phyloP scores from a whole-genome alignment of 1,284 basidiomycete species.

The Cutaneotrichosporon mucoides region DNA sequence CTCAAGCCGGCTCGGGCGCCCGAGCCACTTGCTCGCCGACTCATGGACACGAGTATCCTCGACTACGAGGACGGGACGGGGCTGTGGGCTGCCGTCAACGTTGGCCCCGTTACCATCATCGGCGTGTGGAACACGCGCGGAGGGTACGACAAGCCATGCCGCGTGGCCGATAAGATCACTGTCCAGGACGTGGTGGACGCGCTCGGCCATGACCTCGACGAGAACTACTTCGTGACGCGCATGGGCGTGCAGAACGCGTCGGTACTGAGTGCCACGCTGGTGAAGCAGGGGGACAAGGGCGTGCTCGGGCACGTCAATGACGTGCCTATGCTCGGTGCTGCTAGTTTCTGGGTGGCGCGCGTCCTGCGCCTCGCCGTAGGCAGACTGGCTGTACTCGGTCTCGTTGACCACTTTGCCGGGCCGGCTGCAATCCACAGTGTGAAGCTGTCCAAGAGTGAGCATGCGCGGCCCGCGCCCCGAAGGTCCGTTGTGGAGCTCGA shows the following conservation, averaged over 20 bases:
- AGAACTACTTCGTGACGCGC: neutral
- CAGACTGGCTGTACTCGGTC: slow-evolving; percentile 24
- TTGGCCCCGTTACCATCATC: neutral
- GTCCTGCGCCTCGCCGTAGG: neutral
- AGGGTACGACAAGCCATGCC: neutral
- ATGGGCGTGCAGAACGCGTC: neutral
- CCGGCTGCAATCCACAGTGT: slow-evolving; percentile 17
- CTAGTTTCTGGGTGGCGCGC: slow-evolving; percentile 1
- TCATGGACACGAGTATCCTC: slow-evolving; percentile 3
- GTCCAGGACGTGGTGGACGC: slow-evolving; percentile 7
- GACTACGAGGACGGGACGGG: slow-evolving; percentile 10
- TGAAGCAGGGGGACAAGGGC: neutral
- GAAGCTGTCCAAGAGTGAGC: neutral
- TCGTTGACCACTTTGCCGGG: slow-evolving; percentile 27
- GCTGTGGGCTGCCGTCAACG: slow-evolving; percentile 4
- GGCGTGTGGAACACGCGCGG: slow-evolving; percentile 9
- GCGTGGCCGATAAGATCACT: slow-evolving; percentile 4
- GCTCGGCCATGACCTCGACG: neutral
- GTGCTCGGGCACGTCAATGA: neutral
- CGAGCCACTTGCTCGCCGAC: neutral
- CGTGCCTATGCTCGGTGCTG: neutral
- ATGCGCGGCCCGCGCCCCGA: no score
- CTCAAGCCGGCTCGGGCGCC: slow-evolving; percentile 2
- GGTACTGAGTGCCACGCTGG: neutral
- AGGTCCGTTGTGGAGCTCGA: no score